Percentiles rank a stretch among this genome's conserved stretches.
phyloP scores from a whole-genome alignment of 148 eudicot genomes.

The Chenopodium suecicum region DNA sequence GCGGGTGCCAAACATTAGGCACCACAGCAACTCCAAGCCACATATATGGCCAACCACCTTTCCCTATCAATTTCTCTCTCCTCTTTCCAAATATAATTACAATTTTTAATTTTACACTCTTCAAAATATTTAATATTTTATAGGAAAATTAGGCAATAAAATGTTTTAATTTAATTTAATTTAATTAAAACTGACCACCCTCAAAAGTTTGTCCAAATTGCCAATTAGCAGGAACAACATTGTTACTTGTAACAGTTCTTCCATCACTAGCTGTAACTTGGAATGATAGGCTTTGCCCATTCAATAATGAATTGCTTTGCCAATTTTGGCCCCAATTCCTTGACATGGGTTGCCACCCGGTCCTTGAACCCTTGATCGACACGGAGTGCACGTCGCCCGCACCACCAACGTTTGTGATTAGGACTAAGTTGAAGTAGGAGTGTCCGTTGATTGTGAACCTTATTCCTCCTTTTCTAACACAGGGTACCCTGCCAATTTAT shows the following conservation, averaged over 20 bases:
- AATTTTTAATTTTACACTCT: constrained; percentile 2
- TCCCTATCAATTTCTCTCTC: not conserved
- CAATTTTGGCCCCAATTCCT: constrained; percentile 93
- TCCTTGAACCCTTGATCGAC: constrained; percentile 66
- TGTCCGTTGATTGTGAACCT: constrained; percentile 84
- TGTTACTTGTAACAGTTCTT: constrained; percentile 56
- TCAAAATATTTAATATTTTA: not conserved
- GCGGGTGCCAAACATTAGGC: constrained; percentile 34
- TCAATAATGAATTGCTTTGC: constrained; percentile 74
- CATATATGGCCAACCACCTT: constrained; percentile 26
- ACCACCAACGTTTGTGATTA: constrained; percentile 70
- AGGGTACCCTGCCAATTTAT: constrained; percentile 55
- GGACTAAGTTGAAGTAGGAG: constrained; percentile 77
- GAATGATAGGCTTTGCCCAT: constrained; percentile 70
- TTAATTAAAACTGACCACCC: constrained; percentile 54
- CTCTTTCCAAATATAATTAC: not conserved
- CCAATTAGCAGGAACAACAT: constrained; percentile 60
- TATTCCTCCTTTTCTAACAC: constrained; percentile 71
- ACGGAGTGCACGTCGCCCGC: constrained; percentile 81
- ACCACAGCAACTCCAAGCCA: constrained; percentile 33
- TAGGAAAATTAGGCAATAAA: not conserved
- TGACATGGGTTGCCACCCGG: constrained; percentile 85
- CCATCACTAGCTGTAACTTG: constrained; percentile 77
- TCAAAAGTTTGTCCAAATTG: constrained; percentile 76
- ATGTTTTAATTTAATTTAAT: too few relatives aligned